These are phyloP conservation scores for Erythrophleum ivorense DNA, from an alignment of 331 rosid species.

Conservation along the genomic window DNA sequence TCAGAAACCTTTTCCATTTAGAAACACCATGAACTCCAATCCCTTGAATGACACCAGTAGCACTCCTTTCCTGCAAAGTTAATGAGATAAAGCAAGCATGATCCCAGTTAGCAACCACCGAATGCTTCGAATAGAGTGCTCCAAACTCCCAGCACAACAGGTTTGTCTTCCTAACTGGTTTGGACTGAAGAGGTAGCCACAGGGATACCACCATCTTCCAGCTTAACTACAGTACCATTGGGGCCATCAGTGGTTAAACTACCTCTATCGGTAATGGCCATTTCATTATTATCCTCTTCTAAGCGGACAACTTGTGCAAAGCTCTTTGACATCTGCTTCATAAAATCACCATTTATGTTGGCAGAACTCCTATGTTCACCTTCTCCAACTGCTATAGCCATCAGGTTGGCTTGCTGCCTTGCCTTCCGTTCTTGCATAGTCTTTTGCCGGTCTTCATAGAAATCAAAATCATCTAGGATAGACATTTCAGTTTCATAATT, in stretches of 20 bases:
- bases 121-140: constrained; percentile 10
- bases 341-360: constrained; percentile 55
- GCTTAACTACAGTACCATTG: constrained; percentile 49
- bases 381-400: constrained; percentile 60
- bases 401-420: constrained; percentile 64
- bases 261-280: constrained; percentile 47
- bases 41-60: constrained; percentile 52
- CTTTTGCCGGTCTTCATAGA: constrained; percentile 84
- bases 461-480: constrained; percentile 83
- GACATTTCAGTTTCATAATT: constrained; percentile 74
- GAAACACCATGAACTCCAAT: constrained; percentile 36
- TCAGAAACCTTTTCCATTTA: constrained; percentile 32
- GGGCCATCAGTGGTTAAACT: constrained; percentile 51
- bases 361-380: constrained; percentile 61
- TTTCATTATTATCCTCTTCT: constrained; percentile 67
- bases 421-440: constrained; percentile 85
- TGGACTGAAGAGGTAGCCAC: constrained; percentile 61
- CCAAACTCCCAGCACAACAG: background rate
- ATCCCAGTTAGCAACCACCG: constrained; percentile 38
- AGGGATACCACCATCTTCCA: constrained; percentile 61
- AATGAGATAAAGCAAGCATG: constrained; percentile 40
- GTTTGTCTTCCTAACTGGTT: constrained; percentile 50
- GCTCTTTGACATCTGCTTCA: constrained; percentile 85
- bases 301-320: constrained; percentile 79
- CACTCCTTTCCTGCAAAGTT: constrained; percentile 40